phyloP scores from a whole-genome alignment of 257 asterid genomes.

The Solanum etuberosum region DNA sequence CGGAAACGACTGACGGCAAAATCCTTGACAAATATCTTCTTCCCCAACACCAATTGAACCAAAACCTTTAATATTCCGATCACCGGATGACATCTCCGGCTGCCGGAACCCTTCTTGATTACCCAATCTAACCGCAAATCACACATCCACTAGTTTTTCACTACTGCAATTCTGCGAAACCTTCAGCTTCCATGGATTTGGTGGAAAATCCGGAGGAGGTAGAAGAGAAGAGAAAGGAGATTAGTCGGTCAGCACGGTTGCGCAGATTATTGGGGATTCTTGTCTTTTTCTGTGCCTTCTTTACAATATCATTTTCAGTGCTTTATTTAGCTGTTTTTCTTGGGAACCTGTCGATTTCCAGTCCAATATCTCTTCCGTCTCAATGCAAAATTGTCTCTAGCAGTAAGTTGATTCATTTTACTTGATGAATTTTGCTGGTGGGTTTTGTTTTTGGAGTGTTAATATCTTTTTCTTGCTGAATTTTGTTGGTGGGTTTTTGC shows the following conservation, averaged over 20 bases:
- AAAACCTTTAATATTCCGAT: slow-evolving; percentile 12
- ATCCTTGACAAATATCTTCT: neutral
- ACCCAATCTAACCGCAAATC: neutral
- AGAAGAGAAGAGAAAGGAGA: slow-evolving; percentile 14
- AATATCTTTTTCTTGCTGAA: neutral
- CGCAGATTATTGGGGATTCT: slow-evolving; percentile 35
- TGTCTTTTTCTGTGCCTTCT: slow-evolving; percentile 25
- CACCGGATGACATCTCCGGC: slow-evolving; percentile 57
- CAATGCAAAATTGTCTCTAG: slow-evolving; percentile 81
- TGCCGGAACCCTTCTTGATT: slow-evolving; percentile 17
- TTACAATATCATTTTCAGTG: slow-evolving; percentile 31
- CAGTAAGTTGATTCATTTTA: slow-evolving; percentile 34
- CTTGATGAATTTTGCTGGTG: neutral
- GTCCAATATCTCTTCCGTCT: slow-evolving; percentile 74
- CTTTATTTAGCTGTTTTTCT: slow-evolving; percentile 49
- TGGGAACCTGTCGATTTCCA: slow-evolving; percentile 59
- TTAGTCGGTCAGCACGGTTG: slow-evolving; percentile 14
- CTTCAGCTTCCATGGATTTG: slow-evolving; percentile 36
- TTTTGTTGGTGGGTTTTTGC: neutral
- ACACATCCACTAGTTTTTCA: neutral
- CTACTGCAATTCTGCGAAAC: neutral
- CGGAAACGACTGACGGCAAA: neutral
- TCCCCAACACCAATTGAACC: neutral
- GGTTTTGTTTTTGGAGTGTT: neutral
- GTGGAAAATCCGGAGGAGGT: slow-evolving; percentile 31